Base-by-base conservation (phyloP, 2,329 filamentous ascomycete species). In the Alternaria rosae region DNA sequence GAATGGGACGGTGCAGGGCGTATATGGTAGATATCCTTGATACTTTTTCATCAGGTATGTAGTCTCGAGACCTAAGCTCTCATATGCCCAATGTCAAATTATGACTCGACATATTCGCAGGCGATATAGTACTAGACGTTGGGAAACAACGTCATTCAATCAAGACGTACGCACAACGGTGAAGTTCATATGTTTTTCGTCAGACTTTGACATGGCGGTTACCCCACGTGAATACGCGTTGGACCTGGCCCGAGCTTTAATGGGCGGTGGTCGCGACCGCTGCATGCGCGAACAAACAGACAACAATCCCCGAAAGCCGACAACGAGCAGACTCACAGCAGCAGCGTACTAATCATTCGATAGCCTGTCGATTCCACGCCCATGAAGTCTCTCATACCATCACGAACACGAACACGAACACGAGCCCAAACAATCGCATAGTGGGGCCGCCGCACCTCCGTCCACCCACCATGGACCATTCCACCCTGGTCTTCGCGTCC, bases 401-500 rank as follows among this genome's bases (percentile, higher is more conserved):
- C 12, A 13, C 51, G 20, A 10, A 54, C 50, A 25, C 51, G 20
- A 10, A 54, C 50, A 25, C 26, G 21, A 21, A 26, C 52, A 48
- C 60, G 17, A 17, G 23, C 48, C 45, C 60, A 59, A 60, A 64
- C 66, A 59, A 42, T 52, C 45, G 41, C 56, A 44, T 58, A 65
- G 71, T 55, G 66, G 72, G 69, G 69, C 65, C 56, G 53, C 62
- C 59, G 45, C 57, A 61, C 63, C 61, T 66, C 67, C 64, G 61
- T 68, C 47, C 63, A 62, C 67, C 47, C 63, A 62, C 67, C 44
- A 79, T 79, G 77, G 74, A 79, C 59, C 73, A 78, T 64, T 64
- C 67, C 41, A 75, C 68, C 52, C 70, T 74, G 47, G 70, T 81
- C 66, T 82, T 84, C 75, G 73, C 76, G 38, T 82, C 82, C 35